Base-by-base conservation (phyloP, 176 grass and related monocot genomes). In the Leersia perrieri region DNA sequence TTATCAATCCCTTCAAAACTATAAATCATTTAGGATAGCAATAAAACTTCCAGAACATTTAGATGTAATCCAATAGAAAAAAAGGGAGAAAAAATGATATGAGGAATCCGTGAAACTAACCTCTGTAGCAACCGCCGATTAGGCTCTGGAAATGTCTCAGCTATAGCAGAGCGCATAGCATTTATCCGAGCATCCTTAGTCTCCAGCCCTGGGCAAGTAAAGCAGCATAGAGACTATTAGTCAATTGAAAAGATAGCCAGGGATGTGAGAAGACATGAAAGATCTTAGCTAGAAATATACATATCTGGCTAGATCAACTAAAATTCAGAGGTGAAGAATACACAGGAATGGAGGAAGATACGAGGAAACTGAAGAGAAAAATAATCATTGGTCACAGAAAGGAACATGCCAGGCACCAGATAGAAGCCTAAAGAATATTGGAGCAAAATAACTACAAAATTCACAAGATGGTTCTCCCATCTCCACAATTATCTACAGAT, bases 131-230 rank as follows among this genome's bases (percentile, higher is more conserved):
- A 75, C 15, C 91, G 76, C 12, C 91, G 65, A 84, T 99, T 99
- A 80, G 97, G 97, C 88, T 99, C 97, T 28, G 97, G 97, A 83
- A 99, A 99, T 75, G 93, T 96, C 85, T 99, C 97, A 53, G 80
- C 81, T 84, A 99, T 92, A 70, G 93, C 93, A 47, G 90, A 90
- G 49, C 89, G 87, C 91, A 99, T 96, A 86, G 97, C 90, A 93
- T 89, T 93, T 82, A 96, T 75, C 63, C 85, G 85, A 82, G 87
- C 79, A 70, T 96, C 97, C 82, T 89, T 91, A 66, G 70, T 77
- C 85, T 93, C 93, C 38, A 99, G 77, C 32, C 91, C 97, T 99
- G 63, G 31, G 70, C 63, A 92, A 82, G 63, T 85, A 84, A 76
- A 88, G 70, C 16, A 87, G 60, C 25, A 72, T 9, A 87, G 16